phyloP scores from a whole-genome alignment of 1,284 basidiomycete genomes.

The Neonothopanus nambi region DNA sequence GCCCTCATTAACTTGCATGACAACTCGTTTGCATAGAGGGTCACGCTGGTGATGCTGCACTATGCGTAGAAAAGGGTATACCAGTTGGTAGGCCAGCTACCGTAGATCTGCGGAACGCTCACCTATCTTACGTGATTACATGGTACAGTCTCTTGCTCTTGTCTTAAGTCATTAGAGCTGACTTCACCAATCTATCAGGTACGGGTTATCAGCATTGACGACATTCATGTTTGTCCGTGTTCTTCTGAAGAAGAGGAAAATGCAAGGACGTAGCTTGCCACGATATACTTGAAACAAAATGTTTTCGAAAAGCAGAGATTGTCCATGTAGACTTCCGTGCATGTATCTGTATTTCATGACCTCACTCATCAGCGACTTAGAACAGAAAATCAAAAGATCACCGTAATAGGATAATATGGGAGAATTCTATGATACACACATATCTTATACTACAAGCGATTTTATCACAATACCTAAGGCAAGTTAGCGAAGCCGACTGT shows the following conservation, averaged over 20 bases:
- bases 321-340: no score
- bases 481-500: slow-evolving; percentile 16
- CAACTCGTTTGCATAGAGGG: slow-evolving; percentile 58
- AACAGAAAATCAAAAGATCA: slow-evolving; percentile 26
- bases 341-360: no score
- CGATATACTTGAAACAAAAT: slow-evolving; percentile 26
- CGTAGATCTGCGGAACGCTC: slow-evolving; percentile 92
- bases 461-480: no score
- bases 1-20: slow-evolving; percentile 12
- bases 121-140: slow-evolving; percentile 93
- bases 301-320: no score
- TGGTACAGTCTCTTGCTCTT: slow-evolving; percentile 63
- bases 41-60: slow-evolving; percentile 68
- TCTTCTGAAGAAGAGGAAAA: slow-evolving; percentile 47
- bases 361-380: no score
- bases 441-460: no score
- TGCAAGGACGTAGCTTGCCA: slow-evolving; percentile 40
- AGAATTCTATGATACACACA: neutral
- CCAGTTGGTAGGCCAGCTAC: slow-evolving; percentile 86
- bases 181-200: slow-evolving; percentile 39
- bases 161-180: neutral
- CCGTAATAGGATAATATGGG: slow-evolving; percentile 12
- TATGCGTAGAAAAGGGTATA: slow-evolving; percentile 69
- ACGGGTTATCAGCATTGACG: slow-evolving; percentile 70
- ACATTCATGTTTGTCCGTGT: slow-evolving; percentile 61